A percentile compares a stretch with the other conserved stretches of the same genome.
Evolutionary conservation across 2,329 filamentous ascomycete genomes (phyloP).

Genomic region (Paecilomyces dactylethromorphus): DNA sequence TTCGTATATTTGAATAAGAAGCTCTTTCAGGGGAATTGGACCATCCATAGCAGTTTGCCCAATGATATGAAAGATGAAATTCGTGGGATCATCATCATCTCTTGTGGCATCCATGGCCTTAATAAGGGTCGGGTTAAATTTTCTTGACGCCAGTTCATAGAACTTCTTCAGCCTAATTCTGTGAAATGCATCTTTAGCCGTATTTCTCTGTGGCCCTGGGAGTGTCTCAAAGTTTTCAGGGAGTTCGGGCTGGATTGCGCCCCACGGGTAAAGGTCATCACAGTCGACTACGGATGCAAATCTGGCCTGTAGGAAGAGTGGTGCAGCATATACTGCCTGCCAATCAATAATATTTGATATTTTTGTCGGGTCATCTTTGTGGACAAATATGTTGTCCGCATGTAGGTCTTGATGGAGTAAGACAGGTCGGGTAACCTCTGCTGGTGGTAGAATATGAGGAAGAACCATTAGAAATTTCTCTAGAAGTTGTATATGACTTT

Average conservation of each 20-base stretch:
- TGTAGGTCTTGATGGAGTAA: constrained; percentile 19
- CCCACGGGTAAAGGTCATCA: constrained; percentile 16
- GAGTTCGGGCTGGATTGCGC: constrained; percentile 16
- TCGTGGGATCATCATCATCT: constrained; percentile 36
- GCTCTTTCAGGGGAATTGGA: constrained; percentile 13
- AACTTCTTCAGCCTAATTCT: constrained; percentile 15
- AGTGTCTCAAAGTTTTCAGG: constrained; percentile 16
- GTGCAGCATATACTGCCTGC: constrained; percentile 17
- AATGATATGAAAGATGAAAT: constrained; percentile 15
- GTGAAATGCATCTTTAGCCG: constrained; percentile 4
- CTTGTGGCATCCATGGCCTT: constrained; percentile 26
- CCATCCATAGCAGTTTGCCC: constrained; percentile 11
- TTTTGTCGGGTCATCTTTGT: constrained; percentile 16
- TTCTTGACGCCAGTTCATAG: constrained; percentile 16
- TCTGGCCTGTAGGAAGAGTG: constrained; percentile 18
- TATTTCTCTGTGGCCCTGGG: constrained; percentile 8
- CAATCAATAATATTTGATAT: constrained; percentile 21
- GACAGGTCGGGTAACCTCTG: constrained; percentile 4
- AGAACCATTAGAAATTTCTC: constrained; percentile 13
- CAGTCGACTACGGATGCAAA: constrained; percentile 18
- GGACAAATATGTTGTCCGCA: constrained; percentile 29
- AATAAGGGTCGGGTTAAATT: constrained; percentile 15
- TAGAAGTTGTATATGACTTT: constrained; percentile 14
- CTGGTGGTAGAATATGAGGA: constrained; percentile 12
- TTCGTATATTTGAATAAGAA: constrained; percentile 18